Percentiles rank a stretch among this genome's conserved stretches.
Conservation (phyloP, 805 yeast species). For the Yarrowia alimentaria region DNA sequence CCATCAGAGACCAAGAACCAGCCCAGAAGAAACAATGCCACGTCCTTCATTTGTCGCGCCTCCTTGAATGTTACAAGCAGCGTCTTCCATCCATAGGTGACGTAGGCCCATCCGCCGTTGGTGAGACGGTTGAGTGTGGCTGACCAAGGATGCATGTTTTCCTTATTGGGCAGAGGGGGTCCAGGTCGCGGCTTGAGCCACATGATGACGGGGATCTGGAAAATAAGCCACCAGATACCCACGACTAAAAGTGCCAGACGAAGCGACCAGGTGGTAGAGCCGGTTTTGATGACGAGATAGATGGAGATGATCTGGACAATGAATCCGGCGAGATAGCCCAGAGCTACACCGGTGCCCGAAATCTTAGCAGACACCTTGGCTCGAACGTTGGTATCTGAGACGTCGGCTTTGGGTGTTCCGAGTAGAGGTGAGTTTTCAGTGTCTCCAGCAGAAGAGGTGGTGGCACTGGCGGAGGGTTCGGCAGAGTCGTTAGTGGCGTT, state of each 20-base stretch:
- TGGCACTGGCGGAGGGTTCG: no score
- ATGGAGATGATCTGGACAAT: conserved; percentile 63
- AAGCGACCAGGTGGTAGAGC: conserved; percentile 46
- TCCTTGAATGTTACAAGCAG: conserved; percentile 55
- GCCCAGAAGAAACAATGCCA: conserved; percentile 61
- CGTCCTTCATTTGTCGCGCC: conserved; percentile 61
- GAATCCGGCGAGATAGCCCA: conserved; percentile 68
- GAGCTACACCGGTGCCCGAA: conserved; percentile 68
- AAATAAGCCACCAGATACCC: conserved; percentile 75
- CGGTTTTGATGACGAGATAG: conserved; percentile 46
- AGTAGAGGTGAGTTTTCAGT: not conserved
- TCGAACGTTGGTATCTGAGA: conserved; percentile 4
- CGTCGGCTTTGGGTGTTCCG: no score
- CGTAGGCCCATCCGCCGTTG: conserved; percentile 37
- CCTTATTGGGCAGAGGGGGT: conserved; percentile 37
- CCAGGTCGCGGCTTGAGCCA: conserved; percentile 50
- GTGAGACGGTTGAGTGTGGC: conserved; percentile 20
- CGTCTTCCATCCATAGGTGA: conserved; percentile 62
- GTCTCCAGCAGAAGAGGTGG: not conserved
- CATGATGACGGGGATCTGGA: conserved; percentile 60
- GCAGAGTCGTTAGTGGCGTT: no score
- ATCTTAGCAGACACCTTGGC: conserved; percentile 40
- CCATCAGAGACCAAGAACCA: conserved; percentile 80
- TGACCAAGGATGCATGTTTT: conserved; percentile 28
- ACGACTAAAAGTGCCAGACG: conserved; percentile 61